A percentile compares a stretch with the other conserved stretches of the same genome.
Evolutionary conservation across 768 basidiomycete genomes (phyloP).

Genomic region (Hemileccinum impolitum): DNA sequence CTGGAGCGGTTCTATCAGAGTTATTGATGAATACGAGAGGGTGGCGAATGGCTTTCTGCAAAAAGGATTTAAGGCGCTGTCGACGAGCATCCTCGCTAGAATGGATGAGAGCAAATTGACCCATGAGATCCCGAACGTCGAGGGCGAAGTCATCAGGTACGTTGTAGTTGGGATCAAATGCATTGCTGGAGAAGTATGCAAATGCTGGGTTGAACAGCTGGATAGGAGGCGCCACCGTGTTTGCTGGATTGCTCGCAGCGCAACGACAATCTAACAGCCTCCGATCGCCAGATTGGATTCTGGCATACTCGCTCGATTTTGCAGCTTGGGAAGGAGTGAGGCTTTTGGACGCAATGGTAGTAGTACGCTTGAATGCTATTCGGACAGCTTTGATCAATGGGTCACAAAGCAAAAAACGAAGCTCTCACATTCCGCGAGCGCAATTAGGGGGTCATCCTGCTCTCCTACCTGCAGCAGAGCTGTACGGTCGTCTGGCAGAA

Average conservation of each 20-base stretch:
- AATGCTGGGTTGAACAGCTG: constrained; percentile 26
- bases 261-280: too few relatives aligned
- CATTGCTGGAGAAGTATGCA: constrained; percentile 23
- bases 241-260: too few relatives aligned
- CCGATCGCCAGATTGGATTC: too few relatives aligned
- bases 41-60: neutral
- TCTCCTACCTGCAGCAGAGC: too few relatives aligned
- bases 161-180: constrained; percentile 4
- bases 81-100: neutral
- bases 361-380: neutral
- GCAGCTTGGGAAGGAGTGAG: constrained; percentile 6
- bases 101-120: constrained; percentile 14
- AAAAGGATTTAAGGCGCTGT: neutral
- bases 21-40: neutral
- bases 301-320: too few relatives aligned
- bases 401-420: too few relatives aligned
- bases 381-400: neutral
- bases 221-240: constrained; percentile 10
- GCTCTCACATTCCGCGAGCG: too few relatives aligned
- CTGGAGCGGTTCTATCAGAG: neutral
- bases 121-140: constrained; percentile 9
- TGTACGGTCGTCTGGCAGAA: too few relatives aligned
- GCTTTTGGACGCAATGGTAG: neutral
- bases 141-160: constrained; percentile 9
- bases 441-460: too few relatives aligned